Evolutionary conservation across 495 filamentous ascomycete species (phyloP).

Genomic region (Cetradonia linearis): DNA sequence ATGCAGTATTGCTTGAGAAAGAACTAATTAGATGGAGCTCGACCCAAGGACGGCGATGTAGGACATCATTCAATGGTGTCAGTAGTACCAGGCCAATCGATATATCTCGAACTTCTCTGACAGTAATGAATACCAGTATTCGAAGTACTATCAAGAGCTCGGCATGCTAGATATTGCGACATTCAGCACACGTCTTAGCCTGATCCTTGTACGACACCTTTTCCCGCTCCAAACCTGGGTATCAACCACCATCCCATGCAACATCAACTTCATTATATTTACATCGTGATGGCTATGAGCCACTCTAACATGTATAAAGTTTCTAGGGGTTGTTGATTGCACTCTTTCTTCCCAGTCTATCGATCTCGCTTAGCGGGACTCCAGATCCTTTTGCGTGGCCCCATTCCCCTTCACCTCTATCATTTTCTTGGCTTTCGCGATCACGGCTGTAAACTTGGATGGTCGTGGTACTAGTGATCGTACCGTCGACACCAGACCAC

Average conservation of each 20-base stretch:
- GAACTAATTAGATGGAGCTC: not conserved
- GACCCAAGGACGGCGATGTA: not conserved
- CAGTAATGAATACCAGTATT: not conserved
- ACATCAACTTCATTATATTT: not conserved
- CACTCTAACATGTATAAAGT: not conserved
- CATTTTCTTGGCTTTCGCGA: conserved; percentile 1
- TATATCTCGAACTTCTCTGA: not conserved
- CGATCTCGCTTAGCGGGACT: not conserved
- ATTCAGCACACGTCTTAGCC: too few relatives aligned
- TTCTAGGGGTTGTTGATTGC: not conserved
- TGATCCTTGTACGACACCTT: not conserved
- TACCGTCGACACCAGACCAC: not conserved
- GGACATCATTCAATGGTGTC: not conserved
- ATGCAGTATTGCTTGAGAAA: not conserved
- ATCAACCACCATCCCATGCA: not conserved
- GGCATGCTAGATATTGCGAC: too few relatives aligned
- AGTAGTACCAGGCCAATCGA: not conserved
- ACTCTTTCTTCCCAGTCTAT: not conserved
- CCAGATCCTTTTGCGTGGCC: not conserved
- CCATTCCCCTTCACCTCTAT: conserved; percentile 4
- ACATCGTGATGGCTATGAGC: not conserved
- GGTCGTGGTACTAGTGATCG: not conserved
- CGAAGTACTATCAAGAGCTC: not conserved
- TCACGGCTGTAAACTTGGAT: conserved; percentile 7
- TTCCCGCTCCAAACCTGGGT: not conserved